A percentile compares a stretch with the other conserved stretches of the same genome.
Conservation (phyloP, 2,329 filamentous ascomycete genomes). For the Clarireedia monteithiana region DNA sequence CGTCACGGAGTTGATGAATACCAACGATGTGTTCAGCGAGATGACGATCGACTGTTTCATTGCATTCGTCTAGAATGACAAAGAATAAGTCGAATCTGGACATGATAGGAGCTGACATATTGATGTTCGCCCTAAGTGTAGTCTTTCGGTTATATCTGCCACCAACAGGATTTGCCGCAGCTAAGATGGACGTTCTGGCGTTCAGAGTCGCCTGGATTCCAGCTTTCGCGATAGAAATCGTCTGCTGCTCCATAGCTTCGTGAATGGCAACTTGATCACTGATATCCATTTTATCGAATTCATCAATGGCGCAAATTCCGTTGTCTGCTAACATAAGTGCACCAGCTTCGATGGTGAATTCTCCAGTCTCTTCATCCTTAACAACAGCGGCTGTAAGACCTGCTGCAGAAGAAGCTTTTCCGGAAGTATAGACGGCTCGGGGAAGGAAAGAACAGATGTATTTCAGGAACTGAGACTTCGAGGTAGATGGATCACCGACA, state of each 20-base stretch:
- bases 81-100: conserved; percentile 99
- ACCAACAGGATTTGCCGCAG: conserved; percentile 90
- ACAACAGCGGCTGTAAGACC: conserved; percentile 96
- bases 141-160: conserved; percentile 97
- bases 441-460: conserved; percentile 97
- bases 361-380: conserved; percentile 96
- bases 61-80: conserved; percentile 93
- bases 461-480: conserved; percentile 96
- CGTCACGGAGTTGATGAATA: conserved; percentile 87
- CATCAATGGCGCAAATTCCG: conserved; percentile 95
- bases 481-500: conserved; percentile 92
- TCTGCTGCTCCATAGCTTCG: conserved; percentile 99
- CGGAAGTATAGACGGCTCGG: conserved; percentile 92
- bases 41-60: conserved; percentile 82
- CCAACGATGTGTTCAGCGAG: conserved; percentile 91
- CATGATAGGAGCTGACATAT: conserved; percentile 99
- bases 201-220: conserved; percentile 97
- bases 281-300: conserved; percentile 99
- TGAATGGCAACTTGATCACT: conserved; percentile 96
- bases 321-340: conserved; percentile 96
- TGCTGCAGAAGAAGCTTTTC: conserved; percentile 93
- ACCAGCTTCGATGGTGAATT: conserved; percentile 97
- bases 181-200: conserved; percentile 88
- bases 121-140: conserved; percentile 88
- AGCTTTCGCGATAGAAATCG: conserved; percentile 96